A percentile compares a stretch with the other conserved stretches of the same genome.
These are phyloP conservation scores for Ophiostoma piceae DNA, from an alignment of 2,329 filamentous ascomycete species.

Conservation along the genomic window DNA sequence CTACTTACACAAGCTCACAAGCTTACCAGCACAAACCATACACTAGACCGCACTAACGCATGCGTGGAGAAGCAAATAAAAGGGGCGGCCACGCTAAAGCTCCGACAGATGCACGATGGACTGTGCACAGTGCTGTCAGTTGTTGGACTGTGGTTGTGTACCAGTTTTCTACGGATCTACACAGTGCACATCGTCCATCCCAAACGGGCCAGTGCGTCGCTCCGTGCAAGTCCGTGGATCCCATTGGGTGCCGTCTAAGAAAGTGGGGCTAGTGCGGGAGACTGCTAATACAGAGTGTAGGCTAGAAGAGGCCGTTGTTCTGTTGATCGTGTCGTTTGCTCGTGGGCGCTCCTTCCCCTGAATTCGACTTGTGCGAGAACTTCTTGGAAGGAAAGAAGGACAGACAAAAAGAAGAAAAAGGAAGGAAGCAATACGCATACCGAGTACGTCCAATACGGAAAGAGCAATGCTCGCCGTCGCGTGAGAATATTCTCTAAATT, in stretches of 20 bases:
- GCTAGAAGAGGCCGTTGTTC: constrained; percentile 8
- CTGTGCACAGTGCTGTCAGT: background rate
- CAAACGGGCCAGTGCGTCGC: background rate
- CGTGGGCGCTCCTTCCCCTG: constrained; percentile 1
- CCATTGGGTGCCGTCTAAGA: constrained; percentile 15
- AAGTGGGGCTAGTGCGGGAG: constrained; percentile 12
- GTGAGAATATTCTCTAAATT: background rate
- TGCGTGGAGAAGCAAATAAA: constrained; percentile 16
- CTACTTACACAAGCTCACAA: background rate
- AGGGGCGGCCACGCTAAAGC: constrained; percentile 6
- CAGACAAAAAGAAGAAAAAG: too few species aligned
- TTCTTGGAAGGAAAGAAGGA: constrained; percentile 2
- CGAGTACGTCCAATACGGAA: background rate
- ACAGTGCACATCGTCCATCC: background rate
- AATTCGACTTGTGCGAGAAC: background rate
- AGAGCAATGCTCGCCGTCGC: background rate
- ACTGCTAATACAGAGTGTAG: constrained; percentile 13
- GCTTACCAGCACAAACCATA: background rate
- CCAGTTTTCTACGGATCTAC: background rate
- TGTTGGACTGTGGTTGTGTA: background rate
- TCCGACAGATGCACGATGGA: background rate
- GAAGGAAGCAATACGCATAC: too few species aligned
- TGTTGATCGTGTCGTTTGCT: background rate
- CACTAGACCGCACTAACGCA: constrained; percentile 2
- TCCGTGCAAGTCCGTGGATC: background rate